Base-by-base conservation (phyloP, 768 basidiomycete species). In the Kwoniella dendrophila region DNA sequence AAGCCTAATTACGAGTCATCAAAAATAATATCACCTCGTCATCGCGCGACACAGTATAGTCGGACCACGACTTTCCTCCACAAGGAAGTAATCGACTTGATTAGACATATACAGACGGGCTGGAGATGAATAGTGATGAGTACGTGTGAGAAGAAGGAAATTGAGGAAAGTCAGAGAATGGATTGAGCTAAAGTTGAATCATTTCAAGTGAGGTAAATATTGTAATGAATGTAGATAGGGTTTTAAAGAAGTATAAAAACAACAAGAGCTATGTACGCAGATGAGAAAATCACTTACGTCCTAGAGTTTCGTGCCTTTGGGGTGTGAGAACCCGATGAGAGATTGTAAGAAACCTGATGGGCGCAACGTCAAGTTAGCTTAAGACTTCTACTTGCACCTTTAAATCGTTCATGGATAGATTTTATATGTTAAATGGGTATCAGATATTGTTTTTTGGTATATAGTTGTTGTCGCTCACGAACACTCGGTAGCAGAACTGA, bases 111-210 rank as follows among this genome's bases (percentile, higher is more conserved):
- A 30, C 22, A 26, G 20, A 36, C 59, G 60, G 60, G 64, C 64
- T 66, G 54, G 64, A 54, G 47, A 36, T 59, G 62, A 50, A 40
- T 26, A 40, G n/a, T 29, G 41, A 45, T 60, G 63, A 40, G 64
- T 38, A 54, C 57, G 63, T 27, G 49, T 53, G 59, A 59, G 22
- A 49, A 36, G 64, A 61, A 47, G 61, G 59, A 47, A 48, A 52
- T 32, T 48, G 54, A 59, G 55, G 50, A 59, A 47, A 59, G 26
- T 75, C 74, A 75, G 74, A 75, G 74, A 75, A 75, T 74, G 74
- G 74, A 75, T 75, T 75, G 69, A 75, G 74, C 74, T 75, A 68
- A 75, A 61, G 71, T 70, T 75, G 73, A 75, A 75, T 75, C 74
- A 69, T 73, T 43, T 68, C 64, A 55, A 62, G 38, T 32, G 16